phyloP scores from a whole-genome alignment of 2,329 filamentous ascomycete genomes.

The Penicillium glabrum region DNA sequence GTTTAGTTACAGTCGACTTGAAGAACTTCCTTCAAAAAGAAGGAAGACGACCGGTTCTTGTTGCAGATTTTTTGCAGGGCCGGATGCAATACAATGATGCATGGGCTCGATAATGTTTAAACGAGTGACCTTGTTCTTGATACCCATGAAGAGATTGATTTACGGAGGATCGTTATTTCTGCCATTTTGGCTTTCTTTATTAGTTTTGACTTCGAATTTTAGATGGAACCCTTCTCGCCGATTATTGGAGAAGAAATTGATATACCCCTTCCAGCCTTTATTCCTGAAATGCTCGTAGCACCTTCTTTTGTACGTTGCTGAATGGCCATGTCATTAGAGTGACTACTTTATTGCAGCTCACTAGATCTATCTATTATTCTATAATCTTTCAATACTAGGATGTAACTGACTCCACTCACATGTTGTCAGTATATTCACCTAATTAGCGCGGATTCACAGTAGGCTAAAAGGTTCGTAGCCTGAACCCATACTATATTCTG shows the following conservation, averaged over 20 bases:
- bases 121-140: neutral
- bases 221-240: neutral
- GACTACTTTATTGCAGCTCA: neutral
- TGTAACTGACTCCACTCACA: too few relatives aligned
- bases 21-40: neutral
- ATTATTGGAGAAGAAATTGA: neutral
- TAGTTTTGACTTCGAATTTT: neutral
- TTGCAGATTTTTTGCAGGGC: neutral
- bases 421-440: too few relatives aligned
- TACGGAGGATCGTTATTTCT: neutral
- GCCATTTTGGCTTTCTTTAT: neutral
- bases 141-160: neutral
- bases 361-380: too few relatives aligned
- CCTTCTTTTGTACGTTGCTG: neutral
- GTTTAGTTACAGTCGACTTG: neutral
- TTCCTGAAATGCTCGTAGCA: too few relatives aligned
- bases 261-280: neutral
- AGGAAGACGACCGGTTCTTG: neutral
- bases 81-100: neutral
- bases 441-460: too few relatives aligned
- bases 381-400: too few relatives aligned
- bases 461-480: too few relatives aligned
- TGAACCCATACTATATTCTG: too few relatives aligned
- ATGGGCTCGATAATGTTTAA: neutral
- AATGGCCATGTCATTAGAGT: neutral